phyloP scores from a whole-genome alignment of 2,329 filamentous ascomycete species.

The Trichoderma koningii region DNA sequence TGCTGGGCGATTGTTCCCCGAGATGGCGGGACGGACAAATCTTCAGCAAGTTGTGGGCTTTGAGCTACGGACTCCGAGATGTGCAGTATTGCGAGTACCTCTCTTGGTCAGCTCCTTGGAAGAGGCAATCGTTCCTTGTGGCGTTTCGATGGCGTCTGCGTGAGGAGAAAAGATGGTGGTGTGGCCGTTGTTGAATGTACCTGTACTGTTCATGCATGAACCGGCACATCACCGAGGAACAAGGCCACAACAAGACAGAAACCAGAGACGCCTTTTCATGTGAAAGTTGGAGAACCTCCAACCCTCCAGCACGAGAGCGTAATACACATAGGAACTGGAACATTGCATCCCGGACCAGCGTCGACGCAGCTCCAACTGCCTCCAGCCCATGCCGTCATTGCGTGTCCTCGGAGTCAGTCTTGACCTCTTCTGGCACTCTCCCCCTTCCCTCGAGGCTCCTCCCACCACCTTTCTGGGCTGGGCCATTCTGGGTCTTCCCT shows the following conservation, averaged over 20 bases:
- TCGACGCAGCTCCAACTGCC: slow-evolving; percentile 1
- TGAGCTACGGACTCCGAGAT: not conserved
- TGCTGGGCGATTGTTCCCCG: not conserved
- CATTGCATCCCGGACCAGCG: slow-evolving; percentile 3
- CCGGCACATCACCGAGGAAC: not conserved
- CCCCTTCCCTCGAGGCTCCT: not conserved
- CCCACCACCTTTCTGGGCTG: not conserved
- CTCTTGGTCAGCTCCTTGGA: not conserved
- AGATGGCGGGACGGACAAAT: not conserved
- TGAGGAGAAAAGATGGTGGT: slow-evolving; percentile 18
- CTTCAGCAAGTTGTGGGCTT: not conserved
- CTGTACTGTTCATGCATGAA: not conserved
- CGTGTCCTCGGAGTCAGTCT: not conserved
- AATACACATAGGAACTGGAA: not conserved
- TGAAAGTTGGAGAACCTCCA: not conserved
- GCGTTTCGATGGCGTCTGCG: slow-evolving; percentile 12
- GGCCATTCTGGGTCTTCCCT: slow-evolving; percentile 3
- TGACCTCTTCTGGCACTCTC: slow-evolving; percentile 9
- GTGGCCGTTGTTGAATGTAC: not conserved
- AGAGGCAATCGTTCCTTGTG: not conserved
- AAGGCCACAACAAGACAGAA: not conserved
- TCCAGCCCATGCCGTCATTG: slow-evolving; percentile 23
- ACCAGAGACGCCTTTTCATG: slow-evolving; percentile 1
- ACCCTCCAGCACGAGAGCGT: not conserved
- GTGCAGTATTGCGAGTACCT: too few relatives aligned